phyloP scores from a whole-genome alignment of 768 basidiomycete species.

The Auriscalpium orientale region DNA sequence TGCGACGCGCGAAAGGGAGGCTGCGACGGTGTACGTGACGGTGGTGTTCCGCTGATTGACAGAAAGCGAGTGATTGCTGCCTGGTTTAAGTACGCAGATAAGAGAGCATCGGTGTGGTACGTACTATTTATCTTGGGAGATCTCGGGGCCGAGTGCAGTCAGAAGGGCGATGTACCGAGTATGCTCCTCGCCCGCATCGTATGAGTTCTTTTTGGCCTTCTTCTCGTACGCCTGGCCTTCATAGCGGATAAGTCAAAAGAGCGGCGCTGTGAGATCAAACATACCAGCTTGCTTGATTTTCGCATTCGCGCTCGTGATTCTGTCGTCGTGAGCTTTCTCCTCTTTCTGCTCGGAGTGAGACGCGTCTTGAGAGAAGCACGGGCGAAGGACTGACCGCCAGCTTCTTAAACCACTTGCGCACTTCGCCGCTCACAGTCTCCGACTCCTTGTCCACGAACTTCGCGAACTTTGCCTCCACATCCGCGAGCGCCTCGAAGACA shows the following conservation, averaged over 20 bases:
- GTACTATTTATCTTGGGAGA: slow-evolving; percentile 75
- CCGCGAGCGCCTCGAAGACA: slow-evolving; percentile 63
- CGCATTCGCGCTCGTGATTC: slow-evolving; percentile 54
- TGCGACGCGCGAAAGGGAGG: slow-evolving; percentile 60
- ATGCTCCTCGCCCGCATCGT: slow-evolving; percentile 67
- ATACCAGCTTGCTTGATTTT: slow-evolving; percentile 73
- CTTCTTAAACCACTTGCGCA: slow-evolving; percentile 85
- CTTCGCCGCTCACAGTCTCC: slow-evolving; percentile 52
- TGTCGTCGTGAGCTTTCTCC: slow-evolving; percentile 70
- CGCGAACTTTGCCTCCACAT: slow-evolving; percentile 67
- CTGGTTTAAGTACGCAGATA: background rate
- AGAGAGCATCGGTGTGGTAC: slow-evolving; percentile 18
- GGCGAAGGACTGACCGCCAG: slow-evolving; percentile 47
- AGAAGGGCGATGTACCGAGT: slow-evolving; percentile 70
- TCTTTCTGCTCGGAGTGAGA: slow-evolving; percentile 52
- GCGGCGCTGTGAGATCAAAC: background rate
- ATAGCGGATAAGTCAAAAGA: background rate
- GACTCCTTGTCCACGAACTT: slow-evolving; percentile 73
- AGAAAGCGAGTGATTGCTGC: slow-evolving; percentile 59
- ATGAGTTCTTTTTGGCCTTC: slow-evolving; percentile 66
- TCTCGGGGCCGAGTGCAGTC: slow-evolving; percentile 64
- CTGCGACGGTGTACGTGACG: slow-evolving; percentile 55
- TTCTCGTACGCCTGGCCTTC: slow-evolving; percentile 70
- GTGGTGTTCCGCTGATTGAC: slow-evolving; percentile 55
- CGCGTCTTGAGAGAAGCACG: background rate